phyloP scores from a whole-genome alignment of 257 asterid species.

The Oldenlandia corymbosa region DNA sequence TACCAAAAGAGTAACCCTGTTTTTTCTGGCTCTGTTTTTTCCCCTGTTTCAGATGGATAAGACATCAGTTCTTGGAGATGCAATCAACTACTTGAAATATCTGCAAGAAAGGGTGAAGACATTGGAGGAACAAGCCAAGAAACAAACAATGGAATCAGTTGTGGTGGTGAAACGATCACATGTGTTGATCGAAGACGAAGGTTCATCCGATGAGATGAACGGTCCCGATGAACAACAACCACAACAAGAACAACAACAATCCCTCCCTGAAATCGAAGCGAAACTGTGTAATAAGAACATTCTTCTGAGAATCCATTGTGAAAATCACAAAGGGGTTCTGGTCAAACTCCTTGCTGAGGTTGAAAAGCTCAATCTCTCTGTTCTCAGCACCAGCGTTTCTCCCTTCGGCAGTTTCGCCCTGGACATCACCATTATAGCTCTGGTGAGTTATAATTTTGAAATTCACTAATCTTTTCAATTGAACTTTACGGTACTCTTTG shows the following conservation, averaged over 20 bases:
- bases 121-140: constrained; percentile 31
- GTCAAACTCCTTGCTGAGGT: constrained; percentile 11
- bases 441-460: neutral
- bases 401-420: constrained; percentile 31
- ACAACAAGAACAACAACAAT: too few species aligned
- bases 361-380: constrained; percentile 13
- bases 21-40: neutral
- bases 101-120: constrained; percentile 25
- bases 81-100: constrained; percentile 20
- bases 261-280: constrained; percentile 21
- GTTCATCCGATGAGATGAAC: constrained; percentile 24
- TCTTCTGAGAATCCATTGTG: constrained; percentile 17
- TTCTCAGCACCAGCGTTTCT: constrained; percentile 9
- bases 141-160: constrained; percentile 22
- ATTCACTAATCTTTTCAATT: too few species aligned
- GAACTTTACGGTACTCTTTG: too few species aligned
- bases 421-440: constrained; percentile 19
- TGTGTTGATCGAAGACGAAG: constrained; percentile 30
- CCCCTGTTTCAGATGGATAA: constrained; percentile 33
- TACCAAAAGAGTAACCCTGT: too few species aligned
- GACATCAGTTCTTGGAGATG: constrained; percentile 41
- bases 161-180: constrained; percentile 34
- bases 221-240: constrained; percentile 15
- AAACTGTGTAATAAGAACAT: constrained; percentile 10
- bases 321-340: constrained; percentile 11